Conservation (phyloP, 2,329 filamentous ascomycete species). For the Calonectria pteridis region DNA sequence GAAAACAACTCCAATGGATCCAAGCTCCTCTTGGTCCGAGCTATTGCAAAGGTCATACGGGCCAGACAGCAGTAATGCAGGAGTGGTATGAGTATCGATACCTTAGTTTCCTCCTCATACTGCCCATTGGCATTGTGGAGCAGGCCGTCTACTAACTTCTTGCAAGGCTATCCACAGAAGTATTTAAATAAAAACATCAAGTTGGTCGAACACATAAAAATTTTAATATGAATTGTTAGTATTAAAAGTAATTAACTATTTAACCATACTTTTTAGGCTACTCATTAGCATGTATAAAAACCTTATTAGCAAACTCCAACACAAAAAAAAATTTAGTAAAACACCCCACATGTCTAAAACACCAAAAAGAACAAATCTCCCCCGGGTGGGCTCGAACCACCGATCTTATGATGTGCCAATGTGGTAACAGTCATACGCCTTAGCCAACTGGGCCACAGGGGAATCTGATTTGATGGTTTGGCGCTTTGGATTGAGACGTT, state of each 20-base stretch:
- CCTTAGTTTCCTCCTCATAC: too few relatives aligned
- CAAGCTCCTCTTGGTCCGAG: too few relatives aligned
- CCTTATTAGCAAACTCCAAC: too few relatives aligned
- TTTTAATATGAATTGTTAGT: background rate
- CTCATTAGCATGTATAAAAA: too few relatives aligned
- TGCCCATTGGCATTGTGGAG: too few relatives aligned
- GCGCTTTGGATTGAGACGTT: background rate
- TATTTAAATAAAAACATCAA: background rate
- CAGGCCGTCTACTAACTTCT: too few relatives aligned
- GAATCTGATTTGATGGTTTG: conserved; percentile 8
- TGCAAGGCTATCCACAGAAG: too few relatives aligned
- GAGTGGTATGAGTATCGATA: too few relatives aligned
- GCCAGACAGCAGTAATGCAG: too few relatives aligned
- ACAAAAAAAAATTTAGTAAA: background rate
- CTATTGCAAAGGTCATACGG: too few relatives aligned
- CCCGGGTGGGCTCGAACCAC: conserved; percentile 23
- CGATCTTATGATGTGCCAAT: conserved; percentile 19
- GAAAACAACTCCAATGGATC: too few relatives aligned
- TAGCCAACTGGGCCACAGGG: conserved; percentile 65
- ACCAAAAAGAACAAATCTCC: conserved; percentile 9
- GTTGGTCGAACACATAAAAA: background rate
- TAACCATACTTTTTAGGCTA: background rate
- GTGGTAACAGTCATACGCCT: conserved; percentile 57
- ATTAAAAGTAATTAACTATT: background rate
- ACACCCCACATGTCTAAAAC: background rate